phyloP scores from a whole-genome alignment of 225 moss, liverwort and hornwort species.

The Pleurozium schreberi region DNA sequence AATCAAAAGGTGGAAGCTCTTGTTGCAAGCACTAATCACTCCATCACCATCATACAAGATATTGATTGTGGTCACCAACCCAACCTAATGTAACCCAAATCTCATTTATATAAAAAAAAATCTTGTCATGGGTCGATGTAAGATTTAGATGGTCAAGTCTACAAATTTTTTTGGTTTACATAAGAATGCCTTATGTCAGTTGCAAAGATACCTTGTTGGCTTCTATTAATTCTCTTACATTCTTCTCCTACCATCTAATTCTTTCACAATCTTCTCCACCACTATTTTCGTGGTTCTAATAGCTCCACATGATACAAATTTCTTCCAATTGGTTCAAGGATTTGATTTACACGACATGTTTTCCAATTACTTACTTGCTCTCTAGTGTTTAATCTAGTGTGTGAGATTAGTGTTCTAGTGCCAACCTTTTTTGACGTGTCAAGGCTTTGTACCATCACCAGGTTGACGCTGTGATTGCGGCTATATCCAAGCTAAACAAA shows the following conservation, averaged over 20 bases:
- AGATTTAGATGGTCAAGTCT: neutral
- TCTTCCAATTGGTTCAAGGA: neutral
- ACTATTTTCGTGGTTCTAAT: neutral
- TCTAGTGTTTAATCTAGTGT: neutral
- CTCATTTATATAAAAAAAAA: neutral
- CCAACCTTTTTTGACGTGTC: neutral
- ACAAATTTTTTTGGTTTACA: neutral
- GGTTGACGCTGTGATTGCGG: slow-evolving; percentile 69
- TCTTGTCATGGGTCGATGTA: neutral
- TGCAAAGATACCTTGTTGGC: no score
- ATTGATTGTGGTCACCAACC: neutral
- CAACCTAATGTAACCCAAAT: neutral
- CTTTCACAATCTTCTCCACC: neutral
- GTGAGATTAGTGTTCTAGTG: neutral
- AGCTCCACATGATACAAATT: neutral
- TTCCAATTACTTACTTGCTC: no score
- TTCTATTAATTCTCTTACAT: neutral
- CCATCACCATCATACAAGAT: neutral
- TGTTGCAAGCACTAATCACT: neutral
- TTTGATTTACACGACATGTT: no score
- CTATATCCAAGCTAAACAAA: slow-evolving; percentile 53
- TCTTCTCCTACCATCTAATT: neutral
- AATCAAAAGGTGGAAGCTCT: neutral
- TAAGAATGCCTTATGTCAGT: neutral
- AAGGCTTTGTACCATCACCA: neutral